Conservation (phyloP, 768 basidiomycete species). For the Myochromella boudieri region DNA sequence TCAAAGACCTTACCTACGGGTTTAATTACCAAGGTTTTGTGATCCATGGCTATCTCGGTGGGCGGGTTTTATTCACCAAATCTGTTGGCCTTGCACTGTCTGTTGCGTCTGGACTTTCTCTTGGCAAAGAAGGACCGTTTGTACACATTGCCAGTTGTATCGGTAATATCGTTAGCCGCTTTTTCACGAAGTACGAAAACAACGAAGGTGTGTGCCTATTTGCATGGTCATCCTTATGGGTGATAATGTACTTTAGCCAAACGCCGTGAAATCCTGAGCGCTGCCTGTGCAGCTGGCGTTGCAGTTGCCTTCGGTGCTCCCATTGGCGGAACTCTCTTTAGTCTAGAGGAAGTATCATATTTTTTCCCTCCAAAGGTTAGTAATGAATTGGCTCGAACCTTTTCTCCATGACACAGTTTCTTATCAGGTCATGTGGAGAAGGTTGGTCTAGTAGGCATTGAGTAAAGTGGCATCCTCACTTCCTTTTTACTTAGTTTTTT, state of each 20-base stretch:
- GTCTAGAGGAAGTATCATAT: slow-evolving; percentile 93
- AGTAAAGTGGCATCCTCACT: too few species aligned
- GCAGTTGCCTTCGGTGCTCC: slow-evolving; percentile 98
- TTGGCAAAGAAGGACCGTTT: slow-evolving; percentile 73
- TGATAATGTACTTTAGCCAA: slow-evolving; percentile 54
- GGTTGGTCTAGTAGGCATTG: slow-evolving; percentile 47
- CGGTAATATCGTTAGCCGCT: slow-evolving; percentile 89
- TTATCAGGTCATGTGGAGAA: slow-evolving; percentile 88
- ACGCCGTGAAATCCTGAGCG: slow-evolving; percentile 90
- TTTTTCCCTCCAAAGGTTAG: slow-evolving; percentile 92
- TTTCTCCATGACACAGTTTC: slow-evolving; percentile 3
- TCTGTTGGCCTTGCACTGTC: slow-evolving; percentile 85
- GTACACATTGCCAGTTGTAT: slow-evolving; percentile 93
- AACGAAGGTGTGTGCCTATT: slow-evolving; percentile 72
- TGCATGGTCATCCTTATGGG: background rate
- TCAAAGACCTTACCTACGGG: slow-evolving; percentile 3
- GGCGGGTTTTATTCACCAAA: slow-evolving; percentile 86
- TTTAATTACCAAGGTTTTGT: slow-evolving; percentile 68
- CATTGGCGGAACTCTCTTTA: slow-evolving; percentile 90
- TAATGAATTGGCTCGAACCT: background rate
- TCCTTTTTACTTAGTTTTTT: slow-evolving; percentile 70
- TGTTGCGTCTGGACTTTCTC: slow-evolving; percentile 88
- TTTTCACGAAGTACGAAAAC: slow-evolving; percentile 86
- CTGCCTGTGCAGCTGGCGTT: slow-evolving; percentile 96
- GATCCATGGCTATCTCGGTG: slow-evolving; percentile 95